Evolutionary conservation across 345 rosid species (phyloP).

Genomic region (Turnera subulata): DNA sequence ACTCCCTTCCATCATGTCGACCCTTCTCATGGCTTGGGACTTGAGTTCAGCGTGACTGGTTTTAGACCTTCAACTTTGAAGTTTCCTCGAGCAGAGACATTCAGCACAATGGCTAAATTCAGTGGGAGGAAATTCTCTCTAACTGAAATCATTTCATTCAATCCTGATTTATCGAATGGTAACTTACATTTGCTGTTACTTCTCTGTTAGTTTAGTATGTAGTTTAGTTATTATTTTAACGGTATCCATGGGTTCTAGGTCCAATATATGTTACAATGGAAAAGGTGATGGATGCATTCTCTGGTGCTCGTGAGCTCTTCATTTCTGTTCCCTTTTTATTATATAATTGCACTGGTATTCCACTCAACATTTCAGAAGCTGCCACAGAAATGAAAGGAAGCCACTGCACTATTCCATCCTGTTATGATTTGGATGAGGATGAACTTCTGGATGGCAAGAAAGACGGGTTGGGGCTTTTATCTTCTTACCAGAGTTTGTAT

Average conservation of each 20-base stretch:
- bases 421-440: constrained; percentile 59
- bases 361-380: constrained; percentile 59
- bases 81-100: constrained; percentile 75
- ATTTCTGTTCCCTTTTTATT: constrained; percentile 73
- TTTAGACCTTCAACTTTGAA: constrained; percentile 51
- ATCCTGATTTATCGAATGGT: constrained; percentile 50
- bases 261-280: constrained; percentile 61
- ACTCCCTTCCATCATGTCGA: constrained; percentile 81
- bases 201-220: constrained; percentile 8
- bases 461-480: constrained; percentile 66
- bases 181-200: constrained; percentile 10
- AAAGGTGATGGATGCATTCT: constrained; percentile 75
- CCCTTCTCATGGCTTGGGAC: constrained; percentile 73
- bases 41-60: constrained; percentile 61
- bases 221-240: constrained; percentile 11
- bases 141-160: constrained; percentile 59
- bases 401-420: constrained; percentile 56
- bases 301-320: constrained; percentile 82
- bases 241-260: constrained; percentile 36
- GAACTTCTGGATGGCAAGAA: constrained; percentile 41
- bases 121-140: constrained; percentile 62
- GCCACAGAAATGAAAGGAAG: constrained; percentile 44
- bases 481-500: constrained; percentile 39
- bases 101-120: constrained; percentile 60
- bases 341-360: constrained; percentile 79